These are phyloP conservation scores for Vigna nakashimae DNA, from an alignment of 306 rosid species.

Conservation along the genomic window DNA sequence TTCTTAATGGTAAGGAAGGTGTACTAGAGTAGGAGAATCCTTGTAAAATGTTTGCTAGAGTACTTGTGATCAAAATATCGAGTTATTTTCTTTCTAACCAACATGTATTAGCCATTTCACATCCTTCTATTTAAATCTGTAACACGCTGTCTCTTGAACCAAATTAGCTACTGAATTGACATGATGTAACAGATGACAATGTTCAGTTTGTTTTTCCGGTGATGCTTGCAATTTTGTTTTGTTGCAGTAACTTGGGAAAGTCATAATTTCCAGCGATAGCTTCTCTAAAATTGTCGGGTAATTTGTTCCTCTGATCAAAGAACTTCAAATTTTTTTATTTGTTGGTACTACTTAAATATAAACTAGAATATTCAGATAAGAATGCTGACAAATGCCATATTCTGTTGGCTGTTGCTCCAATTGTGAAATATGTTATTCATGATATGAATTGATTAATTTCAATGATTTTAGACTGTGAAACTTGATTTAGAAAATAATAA, in stretches of 20 bases:
- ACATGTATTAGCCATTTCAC: slow-evolving; percentile 14
- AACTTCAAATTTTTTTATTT: neutral
- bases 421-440: slow-evolving; percentile 14
- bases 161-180: slow-evolving; percentile 12
- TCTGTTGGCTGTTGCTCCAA: neutral
- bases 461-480: neutral
- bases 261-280: neutral
- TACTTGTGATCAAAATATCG: neutral
- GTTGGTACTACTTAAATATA: neutral
- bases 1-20: slow-evolving; percentile 5
- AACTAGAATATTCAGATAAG: neutral
- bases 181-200: neutral
- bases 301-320: neutral
- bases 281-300: slow-evolving; percentile 5
- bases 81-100: slow-evolving; percentile 17
- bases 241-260: neutral
- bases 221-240: slow-evolving; percentile 4
- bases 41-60: neutral
- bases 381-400: neutral
- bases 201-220: neutral
- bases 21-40: neutral
- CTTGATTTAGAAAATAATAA: neutral
- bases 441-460: slow-evolving; percentile 1
- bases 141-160: neutral
- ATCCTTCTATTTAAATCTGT: neutral